These are phyloP conservation scores for Nemania abortiva DNA, from an alignment of 2,329 filamentous ascomycete genomes.

Conservation along the genomic window DNA sequence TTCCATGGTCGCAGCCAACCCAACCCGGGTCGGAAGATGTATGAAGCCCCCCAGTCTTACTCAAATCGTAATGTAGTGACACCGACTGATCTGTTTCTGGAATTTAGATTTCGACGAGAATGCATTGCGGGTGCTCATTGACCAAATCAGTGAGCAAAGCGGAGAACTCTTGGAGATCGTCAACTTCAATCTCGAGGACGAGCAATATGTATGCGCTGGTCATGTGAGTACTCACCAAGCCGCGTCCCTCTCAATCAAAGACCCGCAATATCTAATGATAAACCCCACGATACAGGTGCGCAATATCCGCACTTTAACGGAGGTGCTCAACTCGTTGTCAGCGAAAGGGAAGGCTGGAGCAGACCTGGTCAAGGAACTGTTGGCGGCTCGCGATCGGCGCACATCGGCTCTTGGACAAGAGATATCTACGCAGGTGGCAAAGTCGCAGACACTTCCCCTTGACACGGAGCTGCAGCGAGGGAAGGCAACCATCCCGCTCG, in stretches of 20 bases:
- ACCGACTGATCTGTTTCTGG: slow-evolving; percentile 12
- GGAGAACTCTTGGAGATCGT: slow-evolving; percentile 36
- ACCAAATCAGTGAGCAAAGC: slow-evolving; percentile 27
- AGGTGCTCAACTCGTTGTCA: slow-evolving; percentile 9
- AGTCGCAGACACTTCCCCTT: slow-evolving; percentile 28
- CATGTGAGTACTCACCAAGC: slow-evolving; percentile 29
- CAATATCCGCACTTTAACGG: slow-evolving; percentile 34
- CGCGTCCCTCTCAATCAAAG: neutral
- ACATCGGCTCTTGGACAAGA: neutral
- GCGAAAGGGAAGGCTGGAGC: neutral
- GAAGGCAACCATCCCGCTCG: slow-evolving; percentile 33
- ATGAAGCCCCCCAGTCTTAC: neutral
- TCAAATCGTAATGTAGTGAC: neutral
- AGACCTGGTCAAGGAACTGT: neutral
- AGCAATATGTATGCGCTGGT: slow-evolving; percentile 39
- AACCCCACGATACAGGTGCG: slow-evolving; percentile 13
- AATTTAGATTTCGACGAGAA: slow-evolving; percentile 31
- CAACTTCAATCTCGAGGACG: slow-evolving; percentile 35
- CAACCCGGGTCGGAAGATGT: slow-evolving; percentile 34
- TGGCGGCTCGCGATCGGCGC: neutral
- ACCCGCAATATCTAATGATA: neutral
- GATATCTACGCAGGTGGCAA: slow-evolving; percentile 3
- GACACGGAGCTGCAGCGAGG: slow-evolving; percentile 31
- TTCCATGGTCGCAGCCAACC: slow-evolving; percentile 38
- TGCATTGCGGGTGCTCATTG: slow-evolving; percentile 22